Evolutionary conservation across 768 basidiomycete species (phyloP), one percentile per base, ranked within the genome.

Genomic region (Lactarius hengduanensis): DNA sequence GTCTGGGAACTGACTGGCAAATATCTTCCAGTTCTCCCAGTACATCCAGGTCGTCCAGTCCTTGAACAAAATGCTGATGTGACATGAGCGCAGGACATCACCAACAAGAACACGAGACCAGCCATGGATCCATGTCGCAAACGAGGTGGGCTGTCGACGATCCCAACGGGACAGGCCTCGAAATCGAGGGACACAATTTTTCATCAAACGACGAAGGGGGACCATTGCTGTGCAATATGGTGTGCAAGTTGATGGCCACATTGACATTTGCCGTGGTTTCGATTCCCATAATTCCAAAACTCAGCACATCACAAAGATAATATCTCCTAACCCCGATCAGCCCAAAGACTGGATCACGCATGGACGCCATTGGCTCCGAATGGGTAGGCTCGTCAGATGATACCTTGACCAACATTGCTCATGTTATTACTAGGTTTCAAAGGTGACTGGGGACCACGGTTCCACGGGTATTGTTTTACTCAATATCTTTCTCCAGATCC

Each of bases 121-220:
- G 78, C 15, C 86, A 88, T 59, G 87, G 86, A 11, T 86, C 84
- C 1, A 87, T 87, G 85, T 82, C 84, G 0, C 78, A 76, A 61
- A 82, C 84, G 0, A 76, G 77, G 43, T 88, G 87, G 87, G 77
- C 80, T 0, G 70, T 86, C 1, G 84, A 86, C 62, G 84, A 82
- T 0, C 80, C 79, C 0, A 81, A 85, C 13, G 83, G 79, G 15
- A 78, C 78, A 2, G 73, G 75, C 1, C 57, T 86, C 0, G 87
- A 87, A 68, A 75, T 86, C 2, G 79, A 83, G 63, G 85, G 86
- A 2, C 80, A 79, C 59, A 82, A 79, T 63, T 87, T 85, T 70
- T 81, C 79, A 15, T 69, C 80, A 0, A 78, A 80, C 28, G 84
- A 85, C 60, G 82, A 84, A 41, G 84, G 86, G 3, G 84, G 84